Conservation (phyloP, 495 filamentous ascomycete species). For the Podospora sp. region DNA sequence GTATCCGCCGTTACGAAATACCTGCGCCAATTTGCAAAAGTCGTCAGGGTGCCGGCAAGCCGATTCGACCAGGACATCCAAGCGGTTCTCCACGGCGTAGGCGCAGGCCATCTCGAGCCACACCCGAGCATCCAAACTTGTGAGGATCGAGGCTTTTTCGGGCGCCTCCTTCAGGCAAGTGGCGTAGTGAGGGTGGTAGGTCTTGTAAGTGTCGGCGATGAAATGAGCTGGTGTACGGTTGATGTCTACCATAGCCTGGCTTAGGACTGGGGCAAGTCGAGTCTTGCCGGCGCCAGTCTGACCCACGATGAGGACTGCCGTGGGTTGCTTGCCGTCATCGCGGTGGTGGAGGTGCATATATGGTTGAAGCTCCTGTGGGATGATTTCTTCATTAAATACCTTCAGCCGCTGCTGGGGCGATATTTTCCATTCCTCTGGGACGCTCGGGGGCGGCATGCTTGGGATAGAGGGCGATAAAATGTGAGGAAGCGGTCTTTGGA, state of each 20-base stretch:
- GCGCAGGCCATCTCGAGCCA: slow-evolving; percentile 41
- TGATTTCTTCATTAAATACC: slow-evolving; percentile 26
- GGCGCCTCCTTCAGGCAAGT: slow-evolving; percentile 24
- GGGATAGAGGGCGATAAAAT: background rate
- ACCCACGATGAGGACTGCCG: slow-evolving; percentile 44
- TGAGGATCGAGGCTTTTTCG: slow-evolving; percentile 32
- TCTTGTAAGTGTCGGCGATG: slow-evolving; percentile 49
- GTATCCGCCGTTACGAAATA: slow-evolving; percentile 32
- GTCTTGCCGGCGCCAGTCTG: slow-evolving; percentile 51
- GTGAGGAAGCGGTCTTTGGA: background rate
- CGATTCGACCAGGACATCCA: slow-evolving; percentile 39
- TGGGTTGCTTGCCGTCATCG: slow-evolving; percentile 18
- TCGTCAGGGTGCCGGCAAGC: slow-evolving; percentile 40
- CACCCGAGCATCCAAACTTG: slow-evolving; percentile 33
- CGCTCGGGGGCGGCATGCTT: background rate
- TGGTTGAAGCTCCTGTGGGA: slow-evolving; percentile 24
- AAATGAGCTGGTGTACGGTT: slow-evolving; percentile 33
- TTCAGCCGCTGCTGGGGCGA: slow-evolving; percentile 15
- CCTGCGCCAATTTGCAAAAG: slow-evolving; percentile 30
- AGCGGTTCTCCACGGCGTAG: slow-evolving; percentile 20
- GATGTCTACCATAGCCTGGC: slow-evolving; percentile 22
- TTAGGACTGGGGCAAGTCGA: slow-evolving; percentile 36
- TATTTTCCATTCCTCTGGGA: slow-evolving; percentile 26
- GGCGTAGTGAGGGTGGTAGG: slow-evolving; percentile 42
- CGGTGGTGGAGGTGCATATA: slow-evolving; percentile 17